phyloP scores from a whole-genome alignment of 805 yeast species.

The Candida boidinii region DNA sequence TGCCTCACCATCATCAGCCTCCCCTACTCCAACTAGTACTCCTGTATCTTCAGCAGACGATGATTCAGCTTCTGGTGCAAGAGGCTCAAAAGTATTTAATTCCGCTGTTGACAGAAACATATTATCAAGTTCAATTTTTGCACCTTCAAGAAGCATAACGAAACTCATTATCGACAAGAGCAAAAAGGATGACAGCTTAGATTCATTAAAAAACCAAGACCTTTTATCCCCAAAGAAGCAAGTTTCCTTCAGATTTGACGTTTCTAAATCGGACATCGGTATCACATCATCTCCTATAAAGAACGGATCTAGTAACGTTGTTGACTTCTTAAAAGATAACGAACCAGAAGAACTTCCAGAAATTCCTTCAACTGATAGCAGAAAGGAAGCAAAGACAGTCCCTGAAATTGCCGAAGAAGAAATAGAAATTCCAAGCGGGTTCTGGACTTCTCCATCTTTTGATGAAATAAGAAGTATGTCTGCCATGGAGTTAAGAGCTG shows the following conservation, averaged over 20 bases:
- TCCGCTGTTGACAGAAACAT: conserved; percentile 58
- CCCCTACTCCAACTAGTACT: conserved; percentile 14
- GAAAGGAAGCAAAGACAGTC: neutral
- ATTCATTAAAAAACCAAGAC: conserved; percentile 12
- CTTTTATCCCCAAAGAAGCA: conserved; percentile 19
- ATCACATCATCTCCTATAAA: too few relatives aligned
- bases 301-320: too few relatives aligned
- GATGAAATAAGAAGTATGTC: conserved; percentile 52
- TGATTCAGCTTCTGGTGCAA: conserved; percentile 2
- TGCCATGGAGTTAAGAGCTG: conserved; percentile 53
- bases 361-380: neutral
- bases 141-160: conserved; percentile 49
- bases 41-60: conserved; percentile 11
- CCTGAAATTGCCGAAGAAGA: neutral
- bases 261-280: too few relatives aligned
- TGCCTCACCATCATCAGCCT: conserved; percentile 16
- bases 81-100: conserved; percentile 25
- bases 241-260: conserved; percentile 23
- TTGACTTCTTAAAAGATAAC: neutral
- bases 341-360: neutral
- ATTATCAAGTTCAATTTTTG: conserved; percentile 60
- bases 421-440: conserved; percentile 45
- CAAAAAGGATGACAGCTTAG: conserved; percentile 12
- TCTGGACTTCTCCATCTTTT: conserved; percentile 79
- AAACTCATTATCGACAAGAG: conserved; percentile 44